Evolutionary conservation across 164 flowering plant species (phyloP).

Genomic region (Umbellularia californica): DNA sequence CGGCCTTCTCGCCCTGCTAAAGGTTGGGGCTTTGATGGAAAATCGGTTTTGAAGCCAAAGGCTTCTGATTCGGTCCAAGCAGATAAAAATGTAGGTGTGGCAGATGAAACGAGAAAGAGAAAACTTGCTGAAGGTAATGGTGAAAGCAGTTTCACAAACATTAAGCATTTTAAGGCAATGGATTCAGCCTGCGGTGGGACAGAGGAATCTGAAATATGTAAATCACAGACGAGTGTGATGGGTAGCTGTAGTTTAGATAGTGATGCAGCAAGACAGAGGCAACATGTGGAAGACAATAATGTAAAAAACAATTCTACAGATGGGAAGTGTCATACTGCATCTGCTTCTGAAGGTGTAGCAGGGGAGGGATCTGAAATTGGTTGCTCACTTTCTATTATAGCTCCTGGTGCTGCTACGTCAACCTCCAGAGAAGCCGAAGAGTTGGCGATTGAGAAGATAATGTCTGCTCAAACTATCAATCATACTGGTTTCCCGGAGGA

Average conservation of each 20-base stretch:
- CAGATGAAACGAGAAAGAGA: slow-evolving; percentile 13
- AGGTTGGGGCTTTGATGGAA: slow-evolving; percentile 30
- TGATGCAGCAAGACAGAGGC: background rate
- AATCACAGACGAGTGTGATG: background rate
- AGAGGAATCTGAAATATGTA: slow-evolving; percentile 14
- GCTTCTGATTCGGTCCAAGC: slow-evolving; percentile 22
- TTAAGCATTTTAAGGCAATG: background rate
- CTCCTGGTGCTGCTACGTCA: slow-evolving; percentile 8
- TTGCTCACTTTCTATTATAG: slow-evolving; percentile 1
- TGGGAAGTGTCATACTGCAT: slow-evolving; percentile 2
- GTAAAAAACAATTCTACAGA: background rate
- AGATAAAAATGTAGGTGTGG: slow-evolving; percentile 7
- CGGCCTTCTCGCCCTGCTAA: slow-evolving; percentile 57
- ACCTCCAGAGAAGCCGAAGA: slow-evolving; percentile 45
- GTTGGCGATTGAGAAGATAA: slow-evolving; percentile 40
- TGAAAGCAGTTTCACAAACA: background rate
- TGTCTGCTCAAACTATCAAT: slow-evolving; percentile 30
- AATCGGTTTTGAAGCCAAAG: slow-evolving; percentile 24
- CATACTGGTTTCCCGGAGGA: slow-evolving; percentile 32
- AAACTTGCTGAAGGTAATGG: slow-evolving; percentile 13
- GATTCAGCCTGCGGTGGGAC: background rate
- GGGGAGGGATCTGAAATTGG: slow-evolving; percentile 13
- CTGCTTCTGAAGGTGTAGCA: slow-evolving; percentile 5
- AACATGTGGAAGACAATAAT: background rate
- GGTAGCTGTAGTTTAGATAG: slow-evolving; percentile 1